Evolutionary conservation across 176 grass and related monocot genomes (phyloP), one percentile per base, ranked within the genome.

Genomic region (Avena sativa): DNA sequence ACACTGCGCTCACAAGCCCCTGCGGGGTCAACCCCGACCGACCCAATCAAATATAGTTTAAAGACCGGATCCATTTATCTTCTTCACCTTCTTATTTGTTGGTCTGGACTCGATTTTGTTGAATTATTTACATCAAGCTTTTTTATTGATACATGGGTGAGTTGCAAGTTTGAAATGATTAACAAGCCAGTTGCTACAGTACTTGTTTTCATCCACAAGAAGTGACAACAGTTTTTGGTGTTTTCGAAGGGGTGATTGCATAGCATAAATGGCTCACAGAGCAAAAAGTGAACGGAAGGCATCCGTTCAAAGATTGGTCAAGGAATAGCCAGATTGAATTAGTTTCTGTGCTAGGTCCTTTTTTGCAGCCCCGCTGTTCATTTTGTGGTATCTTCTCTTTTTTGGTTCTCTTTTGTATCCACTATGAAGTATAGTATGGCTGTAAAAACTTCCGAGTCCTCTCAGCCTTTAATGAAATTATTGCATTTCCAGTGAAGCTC

Each of bases 161-260:
- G 70, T 83, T 88, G 86, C 38, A 94, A 93, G 59, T 90, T 95
- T 88, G 83, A 98, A 89, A 94, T 89, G 93, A 23, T 95, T 61
- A 98, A 98, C 78, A 87, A 88, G 30, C 87, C 89, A 66, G 38
- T 73, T 79, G 88, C 87, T 58, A 93, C 93, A 8, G 76, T 94
- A 56, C 91, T 94, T 48, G 7, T 94, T 75, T 88, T 92, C 55
- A 55, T 98, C 59, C 86, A 86, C 63, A 98, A 95, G 81, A 93
- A 92, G 76, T 91, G 61, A 88, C 28, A 9, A 16, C 15, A 84
- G 4, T n/a, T 63, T 23, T 15, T 3, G 47, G 30, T 26, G 66
- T 64, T 28, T 28, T 23, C n/a, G 23, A 12, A 64, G 23, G 61
- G 26, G 28, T 20, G 6, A 2, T 13, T 26, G 1, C 14, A 0